Conservation (phyloP, 495 filamentous ascomycete genomes). For the Daldinia concentrica region DNA sequence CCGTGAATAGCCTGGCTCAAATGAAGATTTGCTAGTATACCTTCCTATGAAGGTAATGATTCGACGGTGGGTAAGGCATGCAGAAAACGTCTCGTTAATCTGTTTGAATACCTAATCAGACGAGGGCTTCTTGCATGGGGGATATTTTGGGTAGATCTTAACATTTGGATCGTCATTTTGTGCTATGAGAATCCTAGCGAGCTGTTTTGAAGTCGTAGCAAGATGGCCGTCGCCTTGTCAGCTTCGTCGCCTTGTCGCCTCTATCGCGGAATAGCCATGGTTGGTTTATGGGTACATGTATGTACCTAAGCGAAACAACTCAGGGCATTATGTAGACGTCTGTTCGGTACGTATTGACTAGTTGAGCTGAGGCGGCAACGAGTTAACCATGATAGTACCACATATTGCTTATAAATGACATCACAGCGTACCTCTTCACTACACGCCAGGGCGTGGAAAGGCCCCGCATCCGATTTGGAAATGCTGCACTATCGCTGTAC, state of each 20-base stretch:
- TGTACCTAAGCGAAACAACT: conserved; percentile 6
- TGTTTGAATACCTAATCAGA: conserved; percentile 17
- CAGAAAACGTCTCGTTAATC: conserved; percentile 16
- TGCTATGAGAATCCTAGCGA: not conserved
- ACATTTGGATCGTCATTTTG: conserved; percentile 31
- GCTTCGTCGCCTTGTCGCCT: not conserved
- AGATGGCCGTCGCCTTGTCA: not conserved
- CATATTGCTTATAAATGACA: conserved; percentile 28
- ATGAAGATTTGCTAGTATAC: conserved; percentile 42
- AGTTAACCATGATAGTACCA: conserved; percentile 6
- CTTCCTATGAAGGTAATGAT: conserved; percentile 42
- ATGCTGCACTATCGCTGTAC: conserved; percentile 14
- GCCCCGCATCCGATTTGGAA: conserved; percentile 36
- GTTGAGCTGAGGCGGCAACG: conserved; percentile 20
- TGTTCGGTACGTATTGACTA: conserved; percentile 11
- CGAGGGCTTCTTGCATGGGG: conserved; percentile 17
- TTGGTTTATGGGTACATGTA: too few relatives aligned
- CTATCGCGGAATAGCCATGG: not conserved
- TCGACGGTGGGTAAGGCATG: conserved; percentile 24
- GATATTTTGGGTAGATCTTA: conserved; percentile 19
- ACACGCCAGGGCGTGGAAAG: conserved; percentile 32
- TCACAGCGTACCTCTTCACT: conserved; percentile 12
- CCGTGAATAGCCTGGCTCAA: conserved; percentile 29
- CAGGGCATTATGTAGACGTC: conserved; percentile 1
- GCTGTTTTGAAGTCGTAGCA: not conserved